Conservation (phyloP, 768 basidiomycete genomes). For the Coprinopsis marcescibilis region DNA sequence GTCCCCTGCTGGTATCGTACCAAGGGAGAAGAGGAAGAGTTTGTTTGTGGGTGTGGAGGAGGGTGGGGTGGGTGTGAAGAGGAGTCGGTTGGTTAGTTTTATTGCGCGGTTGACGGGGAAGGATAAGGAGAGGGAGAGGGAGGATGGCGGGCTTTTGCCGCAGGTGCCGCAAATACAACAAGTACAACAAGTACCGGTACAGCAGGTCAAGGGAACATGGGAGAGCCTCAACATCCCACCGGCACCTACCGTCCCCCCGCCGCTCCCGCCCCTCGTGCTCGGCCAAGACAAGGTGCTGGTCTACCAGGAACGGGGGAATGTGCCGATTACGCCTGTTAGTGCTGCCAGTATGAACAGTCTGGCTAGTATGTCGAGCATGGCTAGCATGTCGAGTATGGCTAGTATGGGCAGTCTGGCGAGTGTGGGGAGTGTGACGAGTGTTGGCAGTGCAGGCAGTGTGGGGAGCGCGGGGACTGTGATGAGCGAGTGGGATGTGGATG, state of each 20-base stretch:
- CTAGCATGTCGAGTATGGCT: too few species aligned
- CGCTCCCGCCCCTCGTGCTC: background rate
- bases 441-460: too few species aligned
- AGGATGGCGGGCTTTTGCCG: background rate
- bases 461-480: too few species aligned
- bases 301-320: background rate
- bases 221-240: too few species aligned
- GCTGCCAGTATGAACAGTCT: background rate
- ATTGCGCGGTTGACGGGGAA: conserved; percentile 10
- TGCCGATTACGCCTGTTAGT: background rate
- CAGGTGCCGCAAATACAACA: too few species aligned
- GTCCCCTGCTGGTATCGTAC: background rate
- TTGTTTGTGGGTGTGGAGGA: conserved; percentile 1
- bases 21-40: conserved; percentile 11
- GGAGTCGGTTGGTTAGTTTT: conserved; percentile 13
- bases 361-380: too few species aligned
- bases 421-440: too few species aligned
- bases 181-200: too few species aligned
- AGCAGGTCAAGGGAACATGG: background rate
- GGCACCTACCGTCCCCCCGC: background rate
- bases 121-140: background rate
- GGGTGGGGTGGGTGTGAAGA: conserved; percentile 1
- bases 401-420: too few species aligned
- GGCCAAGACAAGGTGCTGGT: background rate
- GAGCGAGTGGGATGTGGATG: too few species aligned